Evolutionary conservation across 495 filamentous ascomycete species (phyloP).

Genomic region (Amphirosellinia nigrospora): DNA sequence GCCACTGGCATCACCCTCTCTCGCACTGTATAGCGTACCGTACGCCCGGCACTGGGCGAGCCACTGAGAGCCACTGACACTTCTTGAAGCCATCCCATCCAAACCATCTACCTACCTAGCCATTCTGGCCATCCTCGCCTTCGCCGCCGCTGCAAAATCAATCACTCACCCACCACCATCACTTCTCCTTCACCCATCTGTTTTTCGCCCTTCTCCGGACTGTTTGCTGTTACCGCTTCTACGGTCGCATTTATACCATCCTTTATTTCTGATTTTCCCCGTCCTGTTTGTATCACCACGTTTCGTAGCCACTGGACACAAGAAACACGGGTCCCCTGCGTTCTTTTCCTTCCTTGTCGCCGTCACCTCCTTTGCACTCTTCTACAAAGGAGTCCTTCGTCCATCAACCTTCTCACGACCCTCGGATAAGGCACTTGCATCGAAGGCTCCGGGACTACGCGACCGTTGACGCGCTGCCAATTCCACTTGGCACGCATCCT

Average conservation of each 20-base stretch:
- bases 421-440: neutral
- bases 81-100: constrained; percentile 36
- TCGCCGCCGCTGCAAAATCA: constrained; percentile 42
- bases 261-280: constrained; percentile 18
- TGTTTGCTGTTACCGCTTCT: constrained; percentile 21
- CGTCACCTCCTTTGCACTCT: constrained; percentile 33
- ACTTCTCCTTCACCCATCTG: constrained; percentile 26
- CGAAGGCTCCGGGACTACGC: constrained; percentile 12
- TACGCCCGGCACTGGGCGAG: constrained; percentile 16
- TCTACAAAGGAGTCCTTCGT: constrained; percentile 26
- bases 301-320: constrained; percentile 29
- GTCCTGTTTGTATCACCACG: constrained; percentile 25
- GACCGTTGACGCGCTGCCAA: constrained; percentile 29
- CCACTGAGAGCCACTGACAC: constrained; percentile 9
- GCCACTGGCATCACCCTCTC: constrained; percentile 11
- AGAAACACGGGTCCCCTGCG: constrained; percentile 25
- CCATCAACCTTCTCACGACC: neutral
- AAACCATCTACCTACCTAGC: constrained; percentile 39
- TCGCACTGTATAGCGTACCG: constrained; percentile 23
- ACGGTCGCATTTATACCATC: constrained; percentile 28
- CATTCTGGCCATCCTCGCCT: constrained; percentile 43
- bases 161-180: constrained; percentile 27
- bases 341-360: constrained; percentile 30
- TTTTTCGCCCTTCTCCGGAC: constrained; percentile 26
- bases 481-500: constrained; percentile 23